Base-by-base conservation (phyloP, 2,329 filamentous ascomycete genomes). In the Sporothrix variecibatus region DNA sequence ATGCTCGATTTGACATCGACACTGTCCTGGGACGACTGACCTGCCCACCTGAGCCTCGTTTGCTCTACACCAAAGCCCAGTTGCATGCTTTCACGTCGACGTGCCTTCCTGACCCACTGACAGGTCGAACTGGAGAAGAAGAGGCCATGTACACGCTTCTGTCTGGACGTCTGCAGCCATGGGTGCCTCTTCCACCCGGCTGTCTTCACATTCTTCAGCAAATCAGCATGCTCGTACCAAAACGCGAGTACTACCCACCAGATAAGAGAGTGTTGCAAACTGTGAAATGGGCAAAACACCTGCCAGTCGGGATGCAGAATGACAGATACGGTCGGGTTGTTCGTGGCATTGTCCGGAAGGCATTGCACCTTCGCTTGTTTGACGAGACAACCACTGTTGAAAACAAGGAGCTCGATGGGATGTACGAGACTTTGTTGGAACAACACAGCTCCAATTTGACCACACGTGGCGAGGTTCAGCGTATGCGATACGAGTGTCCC, bases 1-100 rank as follows among this genome's bases (percentile, higher is more conserved):
- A 90, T 74, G 82, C 82, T 0, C 85, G 82, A 8, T 92, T 87
- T 69, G 81, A 81, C 0, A 85, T 92, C 60, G 86, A 92, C 65
- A 78, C 83, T 1, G 78, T 87, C 0, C 82, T 93, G 1, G 86
- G 87, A 0, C 84, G 88, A 0, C 79, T 93, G 0, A 84, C 87
- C 2, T 91, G 89, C 51, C 83, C 90, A 0, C 81, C 87, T 0
- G 90, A 92, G 64, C 87, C 88, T 0, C 78, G 79, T 0, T 80
- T 90, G 0, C 80, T 89, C 0, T 90, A 90, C 73, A 82, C 82
- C 0, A 91, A 90, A 77, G 89, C 89, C 0, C 79, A 85, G 3
- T 79, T 90, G 0, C 91, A 93, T 77, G 91, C 90, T 0, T 80
- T 85, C 4, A 93, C 91, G 0, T 90, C 90, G 0, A 88, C 86